Conservation (phyloP, 495 filamentous ascomycete genomes). For the Neurospora sublineolata region DNA sequence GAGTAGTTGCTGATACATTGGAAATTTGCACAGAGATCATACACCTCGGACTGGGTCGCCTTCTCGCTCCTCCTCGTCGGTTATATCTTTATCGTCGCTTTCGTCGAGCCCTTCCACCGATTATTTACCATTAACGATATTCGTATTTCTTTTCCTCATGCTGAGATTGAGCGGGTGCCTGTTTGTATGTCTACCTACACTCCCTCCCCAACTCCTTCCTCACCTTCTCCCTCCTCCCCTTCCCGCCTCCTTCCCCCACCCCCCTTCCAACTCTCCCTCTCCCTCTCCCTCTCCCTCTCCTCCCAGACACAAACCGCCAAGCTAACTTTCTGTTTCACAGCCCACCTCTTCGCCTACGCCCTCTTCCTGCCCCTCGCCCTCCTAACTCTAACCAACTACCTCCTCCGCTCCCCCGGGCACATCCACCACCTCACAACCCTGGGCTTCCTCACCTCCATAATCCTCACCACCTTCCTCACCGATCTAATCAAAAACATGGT, state of each 20-base stretch:
- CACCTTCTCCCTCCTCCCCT: slow-evolving; percentile 3
- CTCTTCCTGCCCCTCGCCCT: slow-evolving; percentile 55
- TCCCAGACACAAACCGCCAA: slow-evolving; percentile 37
- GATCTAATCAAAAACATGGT: slow-evolving; percentile 88
- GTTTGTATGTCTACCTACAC: slow-evolving; percentile 41
- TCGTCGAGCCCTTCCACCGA: slow-evolving; percentile 80
- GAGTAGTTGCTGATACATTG: background rate
- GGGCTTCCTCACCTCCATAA: slow-evolving; percentile 62
- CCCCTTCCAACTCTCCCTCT: slow-evolving; percentile 66
- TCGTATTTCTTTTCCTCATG: slow-evolving; percentile 76
- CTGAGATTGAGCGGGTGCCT: slow-evolving; percentile 72
- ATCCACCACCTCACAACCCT: slow-evolving; percentile 80
- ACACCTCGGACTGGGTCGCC: slow-evolving; percentile 78
- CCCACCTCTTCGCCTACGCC: slow-evolving; percentile 65
- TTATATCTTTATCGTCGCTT: slow-evolving; percentile 56
- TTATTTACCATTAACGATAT: slow-evolving; percentile 74
- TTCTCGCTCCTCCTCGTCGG: slow-evolving; percentile 53
- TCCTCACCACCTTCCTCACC: slow-evolving; percentile 73
- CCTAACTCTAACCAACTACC: slow-evolving; percentile 52
- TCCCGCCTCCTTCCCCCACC: slow-evolving; percentile 52
- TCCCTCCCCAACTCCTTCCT: background rate
- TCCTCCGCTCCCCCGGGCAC: slow-evolving; percentile 51
- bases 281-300: slow-evolving; percentile 55
- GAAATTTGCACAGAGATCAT: slow-evolving; percentile 53
- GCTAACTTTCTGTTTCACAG: slow-evolving; percentile 27